Evolutionary conservation across 495 filamentous ascomycete species (phyloP).

Genomic region (Pseudomonodictys pantanalensis): DNA sequence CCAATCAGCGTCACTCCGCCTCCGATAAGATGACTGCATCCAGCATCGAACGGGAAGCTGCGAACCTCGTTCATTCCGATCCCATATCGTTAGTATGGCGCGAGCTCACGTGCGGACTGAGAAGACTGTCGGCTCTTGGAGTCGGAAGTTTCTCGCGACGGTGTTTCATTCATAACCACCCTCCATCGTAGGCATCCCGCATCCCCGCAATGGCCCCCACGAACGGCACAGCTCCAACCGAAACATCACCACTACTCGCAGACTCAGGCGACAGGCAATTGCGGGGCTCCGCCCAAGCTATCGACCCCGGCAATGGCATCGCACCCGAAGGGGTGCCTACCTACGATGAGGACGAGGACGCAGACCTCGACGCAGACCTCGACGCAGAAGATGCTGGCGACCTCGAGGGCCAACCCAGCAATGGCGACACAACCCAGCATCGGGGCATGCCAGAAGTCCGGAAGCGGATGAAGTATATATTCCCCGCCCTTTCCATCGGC

Average conservation of each 20-base stretch:
- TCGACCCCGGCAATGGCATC: constrained; percentile 24
- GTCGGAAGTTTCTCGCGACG: too few relatives aligned
- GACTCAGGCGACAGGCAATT: constrained; percentile 1
- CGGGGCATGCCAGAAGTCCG: constrained; percentile 45
- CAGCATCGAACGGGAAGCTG: too few relatives aligned
- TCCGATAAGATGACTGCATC: too few relatives aligned
- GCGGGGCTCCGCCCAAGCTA: background rate
- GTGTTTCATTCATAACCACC: too few relatives aligned
- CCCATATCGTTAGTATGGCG: too few relatives aligned
- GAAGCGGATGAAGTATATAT: constrained; percentile 51
- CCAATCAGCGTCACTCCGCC: too few relatives aligned
- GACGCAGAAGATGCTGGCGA: constrained; percentile 32
- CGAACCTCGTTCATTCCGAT: too few relatives aligned
- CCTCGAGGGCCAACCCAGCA: constrained; percentile 33
- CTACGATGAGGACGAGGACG: constrained; percentile 2
- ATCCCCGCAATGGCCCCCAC: constrained; percentile 11
- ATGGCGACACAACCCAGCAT: constrained; percentile 31
- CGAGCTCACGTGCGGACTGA: too few relatives aligned
- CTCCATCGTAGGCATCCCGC: too few relatives aligned
- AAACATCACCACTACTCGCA: constrained; percentile 37
- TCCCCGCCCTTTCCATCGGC: constrained; percentile 59
- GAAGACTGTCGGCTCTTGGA: too few relatives aligned
- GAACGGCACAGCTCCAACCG: constrained; percentile 12
- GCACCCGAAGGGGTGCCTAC: constrained; percentile 16
- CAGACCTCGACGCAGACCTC: background rate